phyloP scores from a whole-genome alignment of 1,284 basidiomycete genomes.

The Agroathelia rolfsii region DNA sequence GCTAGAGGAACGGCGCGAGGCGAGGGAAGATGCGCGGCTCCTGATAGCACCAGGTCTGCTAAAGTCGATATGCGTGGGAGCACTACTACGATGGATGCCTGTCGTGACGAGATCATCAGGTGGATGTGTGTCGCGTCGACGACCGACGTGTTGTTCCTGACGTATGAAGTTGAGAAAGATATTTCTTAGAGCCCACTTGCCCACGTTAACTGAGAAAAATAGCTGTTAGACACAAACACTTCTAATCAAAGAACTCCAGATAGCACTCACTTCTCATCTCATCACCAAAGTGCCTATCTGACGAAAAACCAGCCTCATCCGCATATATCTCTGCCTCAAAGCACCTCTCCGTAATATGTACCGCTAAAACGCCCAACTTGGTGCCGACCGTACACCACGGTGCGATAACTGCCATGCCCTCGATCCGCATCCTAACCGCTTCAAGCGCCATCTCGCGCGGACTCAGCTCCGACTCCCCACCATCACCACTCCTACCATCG shows the following conservation, averaged over 20 bases:
- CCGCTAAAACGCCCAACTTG: constrained; percentile 77
- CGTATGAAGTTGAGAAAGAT: constrained; percentile 62
- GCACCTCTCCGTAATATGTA: constrained; percentile 80
- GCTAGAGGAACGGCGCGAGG: constrained; percentile 10
- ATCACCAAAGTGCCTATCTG: constrained; percentile 52
- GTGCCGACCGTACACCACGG: constrained; percentile 89
- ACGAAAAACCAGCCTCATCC: constrained; percentile 72
- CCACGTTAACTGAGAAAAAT: constrained; percentile 55
- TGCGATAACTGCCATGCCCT: constrained; percentile 82
- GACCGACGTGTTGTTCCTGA: constrained; percentile 47
- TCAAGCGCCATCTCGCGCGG: constrained; percentile 84
- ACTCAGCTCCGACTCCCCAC: constrained; percentile 37
- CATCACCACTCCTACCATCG: constrained; percentile 15
- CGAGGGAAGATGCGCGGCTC: constrained; percentile 23
- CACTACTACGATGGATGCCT: constrained; percentile 17
- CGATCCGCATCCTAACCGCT: constrained; percentile 77
- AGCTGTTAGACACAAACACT: constrained; percentile 17
- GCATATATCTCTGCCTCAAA: constrained; percentile 95
- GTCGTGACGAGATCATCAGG: constrained; percentile 14
- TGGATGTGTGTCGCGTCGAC: constrained; percentile 20
- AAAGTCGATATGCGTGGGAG: constrained; percentile 22
- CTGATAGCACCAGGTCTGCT: constrained; percentile 17
- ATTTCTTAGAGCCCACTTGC: constrained; percentile 72
- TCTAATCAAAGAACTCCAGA: constrained; percentile 7
- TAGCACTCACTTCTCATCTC: constrained; percentile 67